Percentiles rank a stretch among this genome's conserved stretches.
Evolutionary conservation across 148 eudicot species (phyloP).

Genomic region (Rhododendron williamsianum): DNA sequence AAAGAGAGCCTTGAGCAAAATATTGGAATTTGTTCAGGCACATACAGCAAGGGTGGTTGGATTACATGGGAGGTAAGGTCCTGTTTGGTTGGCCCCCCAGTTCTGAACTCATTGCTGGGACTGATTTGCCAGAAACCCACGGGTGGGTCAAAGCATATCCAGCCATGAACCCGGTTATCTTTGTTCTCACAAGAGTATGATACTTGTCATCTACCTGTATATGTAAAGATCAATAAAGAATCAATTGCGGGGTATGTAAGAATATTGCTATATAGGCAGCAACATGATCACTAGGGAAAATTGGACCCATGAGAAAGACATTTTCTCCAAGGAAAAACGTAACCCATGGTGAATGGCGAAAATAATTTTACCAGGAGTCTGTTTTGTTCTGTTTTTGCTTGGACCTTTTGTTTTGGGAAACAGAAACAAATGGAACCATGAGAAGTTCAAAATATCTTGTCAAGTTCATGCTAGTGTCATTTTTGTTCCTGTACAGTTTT

Average conservation of each 20-base stretch:
- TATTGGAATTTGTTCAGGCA: neutral
- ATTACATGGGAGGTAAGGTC: slow-evolving; percentile 88
- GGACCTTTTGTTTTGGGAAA: neutral
- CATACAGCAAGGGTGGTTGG: slow-evolving; percentile 68
- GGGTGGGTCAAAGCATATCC: slow-evolving; percentile 57
- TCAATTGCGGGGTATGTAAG: neutral
- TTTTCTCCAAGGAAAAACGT: neutral
- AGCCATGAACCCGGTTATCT: slow-evolving; percentile 72
- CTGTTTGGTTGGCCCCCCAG: slow-evolving; percentile 82
- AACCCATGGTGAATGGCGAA: neutral
- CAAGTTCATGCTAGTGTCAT: neutral
- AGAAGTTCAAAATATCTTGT: neutral
- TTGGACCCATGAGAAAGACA: neutral
- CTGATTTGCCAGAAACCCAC: slow-evolving; percentile 82
- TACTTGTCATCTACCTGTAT: slow-evolving; percentile 81
- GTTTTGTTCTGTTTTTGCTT: neutral
- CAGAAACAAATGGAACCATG: neutral
- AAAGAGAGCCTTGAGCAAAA: neutral
- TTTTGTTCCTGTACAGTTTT: neutral
- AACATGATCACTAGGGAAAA: neutral
- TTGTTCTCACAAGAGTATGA: slow-evolving; percentile 68
- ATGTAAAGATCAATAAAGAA: neutral
- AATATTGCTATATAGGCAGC: neutral
- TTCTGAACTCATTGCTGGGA: slow-evolving; percentile 71
- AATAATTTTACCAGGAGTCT: neutral